These are phyloP conservation scores for Filobasidium uniguttulatum DNA, from an alignment of 1,284 basidiomycete genomes.

Conservation along the genomic window DNA sequence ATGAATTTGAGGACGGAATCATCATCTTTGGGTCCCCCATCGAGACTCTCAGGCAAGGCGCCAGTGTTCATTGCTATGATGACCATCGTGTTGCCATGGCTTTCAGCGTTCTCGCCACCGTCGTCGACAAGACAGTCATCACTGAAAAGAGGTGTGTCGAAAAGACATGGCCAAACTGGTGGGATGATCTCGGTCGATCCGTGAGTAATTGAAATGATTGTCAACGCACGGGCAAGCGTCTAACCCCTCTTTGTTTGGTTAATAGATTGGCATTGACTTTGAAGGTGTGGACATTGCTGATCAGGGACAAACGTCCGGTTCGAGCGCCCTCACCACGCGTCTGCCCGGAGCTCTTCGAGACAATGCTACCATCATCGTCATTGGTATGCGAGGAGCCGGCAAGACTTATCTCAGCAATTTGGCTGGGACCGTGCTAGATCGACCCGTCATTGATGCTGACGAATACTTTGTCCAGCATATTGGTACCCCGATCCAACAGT, in stretches of 20 bases:
- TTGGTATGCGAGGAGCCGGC: conserved; percentile 94
- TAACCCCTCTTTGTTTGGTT: conserved; percentile 3
- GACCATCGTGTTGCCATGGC: conserved; percentile 99
- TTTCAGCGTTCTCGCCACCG: conserved; percentile 72
- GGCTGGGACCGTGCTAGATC: conserved; percentile 58
- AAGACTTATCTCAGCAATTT: conserved; percentile 80
- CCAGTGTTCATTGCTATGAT: conserved; percentile 86
- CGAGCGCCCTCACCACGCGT: conserved; percentile 18
- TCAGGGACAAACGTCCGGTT: conserved; percentile 22
- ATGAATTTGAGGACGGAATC: conserved; percentile 85
- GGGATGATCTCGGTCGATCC: conserved; percentile 94
- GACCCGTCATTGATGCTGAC: conserved; percentile 81
- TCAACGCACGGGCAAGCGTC: neutral
- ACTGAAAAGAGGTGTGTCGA: conserved; percentile 97
- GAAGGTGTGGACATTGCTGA: conserved; percentile 61
- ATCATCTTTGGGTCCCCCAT: conserved; percentile 70
- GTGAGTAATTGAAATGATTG: conserved; percentile 36
- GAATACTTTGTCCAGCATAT: conserved; percentile 57
- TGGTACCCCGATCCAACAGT: conserved; percentile 54
- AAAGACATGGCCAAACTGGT: conserved; percentile 99
- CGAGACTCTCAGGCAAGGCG: conserved; percentile 49
- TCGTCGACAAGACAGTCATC: conserved; percentile 61
- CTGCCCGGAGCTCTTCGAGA: conserved; percentile 23
- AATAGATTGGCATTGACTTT: conserved; percentile 74
- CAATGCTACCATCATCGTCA: conserved; percentile 62